phyloP scores from a whole-genome alignment of 2,329 filamentous ascomycete species.

The Diaporthe eres region DNA sequence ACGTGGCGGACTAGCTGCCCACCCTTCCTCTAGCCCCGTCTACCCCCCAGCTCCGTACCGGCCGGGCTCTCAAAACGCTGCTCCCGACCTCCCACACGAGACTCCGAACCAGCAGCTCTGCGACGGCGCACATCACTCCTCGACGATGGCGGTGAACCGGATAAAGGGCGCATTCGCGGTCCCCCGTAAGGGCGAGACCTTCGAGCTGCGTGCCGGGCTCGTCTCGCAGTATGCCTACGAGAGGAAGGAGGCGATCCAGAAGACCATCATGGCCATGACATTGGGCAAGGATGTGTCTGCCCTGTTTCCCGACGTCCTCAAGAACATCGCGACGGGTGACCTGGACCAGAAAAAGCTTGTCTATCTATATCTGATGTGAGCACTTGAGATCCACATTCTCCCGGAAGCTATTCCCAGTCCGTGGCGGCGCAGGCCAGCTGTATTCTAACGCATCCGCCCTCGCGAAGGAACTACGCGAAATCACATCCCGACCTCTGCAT shows the following conservation, averaged over 20 bases:
- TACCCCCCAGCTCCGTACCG: conserved; percentile 1
- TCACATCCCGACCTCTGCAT: conserved; percentile 99
- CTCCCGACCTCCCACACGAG: not conserved
- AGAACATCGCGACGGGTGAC: conserved; percentile 96
- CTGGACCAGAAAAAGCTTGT: conserved; percentile 99
- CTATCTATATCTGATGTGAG: conserved; percentile 96
- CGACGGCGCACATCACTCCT: conserved; percentile 38
- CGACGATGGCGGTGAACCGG: conserved; percentile 91
- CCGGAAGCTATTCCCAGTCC: conserved; percentile 9
- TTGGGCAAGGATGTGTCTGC: conserved; percentile 98
- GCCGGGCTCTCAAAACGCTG: conserved; percentile 20
- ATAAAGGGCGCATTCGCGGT: conserved; percentile 94
- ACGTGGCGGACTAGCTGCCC: not conserved
- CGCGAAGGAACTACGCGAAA: conserved; percentile 94
- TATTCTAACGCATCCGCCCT: conserved; percentile 43
- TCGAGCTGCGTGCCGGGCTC: conserved; percentile 93
- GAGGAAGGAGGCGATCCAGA: conserved; percentile 98
- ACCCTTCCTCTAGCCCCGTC: not conserved
- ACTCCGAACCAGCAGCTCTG: conserved; percentile 15
- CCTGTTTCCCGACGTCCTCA: conserved; percentile 96
- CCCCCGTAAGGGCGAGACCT: conserved; percentile 97
- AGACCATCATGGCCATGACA: conserved; percentile 99
- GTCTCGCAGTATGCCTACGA: conserved; percentile 99
- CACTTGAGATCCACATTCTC: conserved; percentile 35
- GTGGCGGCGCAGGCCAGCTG: conserved; percentile 22